These are phyloP conservation scores for Mycena chlorophos DNA, from an alignment of 768 basidiomycete species.

Conservation along the genomic window DNA sequence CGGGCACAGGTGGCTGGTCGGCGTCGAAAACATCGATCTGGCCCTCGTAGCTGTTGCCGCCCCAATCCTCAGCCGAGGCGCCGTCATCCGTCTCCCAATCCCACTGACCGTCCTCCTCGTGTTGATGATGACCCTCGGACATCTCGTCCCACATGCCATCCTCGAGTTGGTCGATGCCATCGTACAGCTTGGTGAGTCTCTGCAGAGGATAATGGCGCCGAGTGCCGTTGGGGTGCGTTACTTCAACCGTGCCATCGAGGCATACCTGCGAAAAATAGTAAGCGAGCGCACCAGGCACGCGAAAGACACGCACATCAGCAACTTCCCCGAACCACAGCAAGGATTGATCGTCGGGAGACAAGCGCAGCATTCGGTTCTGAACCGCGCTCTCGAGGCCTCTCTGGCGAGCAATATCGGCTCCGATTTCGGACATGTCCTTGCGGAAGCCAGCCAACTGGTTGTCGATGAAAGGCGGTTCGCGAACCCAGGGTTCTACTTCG, in stretches of 20 bases:
- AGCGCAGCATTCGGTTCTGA: slow-evolving; percentile 47
- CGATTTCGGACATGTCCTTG: slow-evolving; percentile 68
- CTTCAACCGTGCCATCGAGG: slow-evolving; percentile 70
- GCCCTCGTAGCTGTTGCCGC: slow-evolving; percentile 33
- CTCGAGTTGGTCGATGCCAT: slow-evolving; percentile 79
- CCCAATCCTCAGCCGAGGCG: slow-evolving; percentile 39
- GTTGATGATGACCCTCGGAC: slow-evolving; percentile 43
- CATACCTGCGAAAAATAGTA: slow-evolving; percentile 11
- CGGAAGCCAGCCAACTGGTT: slow-evolving; percentile 69
- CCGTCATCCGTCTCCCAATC: slow-evolving; percentile 45
- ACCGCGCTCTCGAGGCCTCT: slow-evolving; percentile 38
- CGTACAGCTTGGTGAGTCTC: slow-evolving; percentile 73
- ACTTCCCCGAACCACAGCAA: slow-evolving; percentile 90
- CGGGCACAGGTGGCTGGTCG: slow-evolving; percentile 5
- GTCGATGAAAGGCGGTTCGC: slow-evolving; percentile 53
- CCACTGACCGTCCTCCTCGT: slow-evolving; percentile 45
- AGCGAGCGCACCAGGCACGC: neutral
- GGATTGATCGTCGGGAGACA: slow-evolving; percentile 37
- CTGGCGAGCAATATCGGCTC: slow-evolving; percentile 52
- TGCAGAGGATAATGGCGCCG: slow-evolving; percentile 57
- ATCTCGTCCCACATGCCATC: slow-evolving; percentile 63
- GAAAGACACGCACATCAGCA: slow-evolving; percentile 50
- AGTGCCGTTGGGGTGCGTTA: slow-evolving; percentile 64
- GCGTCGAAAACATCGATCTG: slow-evolving; percentile 23
- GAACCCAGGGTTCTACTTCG: slow-evolving; percentile 79